Conservation (phyloP, 306 rosid genomes). For the Citrullus amarus region DNA sequence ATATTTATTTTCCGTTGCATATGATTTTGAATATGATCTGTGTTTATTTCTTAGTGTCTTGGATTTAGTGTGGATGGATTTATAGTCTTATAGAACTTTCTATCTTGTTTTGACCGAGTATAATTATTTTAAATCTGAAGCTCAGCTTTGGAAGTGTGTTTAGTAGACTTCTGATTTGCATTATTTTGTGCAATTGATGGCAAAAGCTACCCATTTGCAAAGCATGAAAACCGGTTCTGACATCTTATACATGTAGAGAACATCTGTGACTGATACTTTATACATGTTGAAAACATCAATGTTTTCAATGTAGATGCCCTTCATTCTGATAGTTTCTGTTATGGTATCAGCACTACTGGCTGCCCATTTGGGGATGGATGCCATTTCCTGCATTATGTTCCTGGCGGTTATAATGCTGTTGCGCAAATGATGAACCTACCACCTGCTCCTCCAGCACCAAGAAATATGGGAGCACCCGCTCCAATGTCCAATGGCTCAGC, state of each 20-base stretch:
- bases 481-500: conserved; percentile 50
- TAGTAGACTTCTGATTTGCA: background rate
- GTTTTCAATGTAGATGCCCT: background rate
- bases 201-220: background rate
- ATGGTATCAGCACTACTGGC: conserved; percentile 69
- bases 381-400: conserved; percentile 84
- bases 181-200: background rate
- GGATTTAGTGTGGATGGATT: background rate
- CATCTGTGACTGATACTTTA: background rate
- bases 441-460: conserved; percentile 19
- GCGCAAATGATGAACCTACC: conserved; percentile 83
- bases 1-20: background rate
- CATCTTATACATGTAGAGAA: background rate
- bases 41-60: background rate
- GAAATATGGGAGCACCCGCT: conserved; percentile 38
- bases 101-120: background rate
- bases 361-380: conserved; percentile 97
- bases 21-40: background rate
- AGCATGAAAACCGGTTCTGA: background rate
- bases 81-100: background rate
- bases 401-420: conserved; percentile 85
- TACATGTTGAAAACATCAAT: background rate
- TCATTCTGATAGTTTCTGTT: background rate
- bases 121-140: background rate
- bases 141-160: background rate